Conservation (phyloP, 129 eudicot species). For the Chrysanthemum makinoi region DNA sequence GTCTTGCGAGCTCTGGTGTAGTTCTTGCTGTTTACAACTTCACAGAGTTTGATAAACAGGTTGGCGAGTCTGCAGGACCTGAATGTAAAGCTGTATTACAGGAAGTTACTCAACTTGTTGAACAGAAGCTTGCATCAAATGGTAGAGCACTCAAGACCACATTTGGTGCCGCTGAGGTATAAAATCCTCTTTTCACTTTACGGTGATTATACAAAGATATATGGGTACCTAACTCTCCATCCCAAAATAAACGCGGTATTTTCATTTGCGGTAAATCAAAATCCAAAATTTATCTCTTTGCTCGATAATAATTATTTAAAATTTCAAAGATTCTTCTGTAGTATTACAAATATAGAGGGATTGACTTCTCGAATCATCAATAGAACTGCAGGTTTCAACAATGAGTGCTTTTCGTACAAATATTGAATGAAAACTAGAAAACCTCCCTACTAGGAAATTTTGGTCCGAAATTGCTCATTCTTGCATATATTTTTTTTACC, state of each 20-base stretch:
- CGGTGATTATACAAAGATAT: constrained; percentile 2
- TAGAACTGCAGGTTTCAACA: no score
- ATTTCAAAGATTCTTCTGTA: background rate
- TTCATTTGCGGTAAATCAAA: background rate
- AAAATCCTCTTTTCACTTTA: constrained; percentile 6
- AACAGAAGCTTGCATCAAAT: constrained; percentile 58
- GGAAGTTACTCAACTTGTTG: constrained; percentile 87
- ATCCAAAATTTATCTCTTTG: background rate
- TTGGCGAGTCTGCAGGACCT: constrained; percentile 95
- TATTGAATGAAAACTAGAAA: no score
- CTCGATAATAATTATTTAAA: background rate
- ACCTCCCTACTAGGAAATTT: no score
- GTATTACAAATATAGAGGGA: background rate
- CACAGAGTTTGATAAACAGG: constrained; percentile 87
- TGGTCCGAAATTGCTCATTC: background rate
- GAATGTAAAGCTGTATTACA: constrained; percentile 93
- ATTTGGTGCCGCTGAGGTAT: constrained; percentile 80
- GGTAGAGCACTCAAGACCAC: constrained; percentile 49
- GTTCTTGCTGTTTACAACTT: constrained; percentile 84
- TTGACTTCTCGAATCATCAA: background rate
- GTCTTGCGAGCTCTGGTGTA: constrained; percentile 97
- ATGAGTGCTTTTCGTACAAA: no score
- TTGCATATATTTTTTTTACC: background rate
- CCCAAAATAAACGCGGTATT: background rate
- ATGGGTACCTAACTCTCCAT: no score